Evolutionary conservation across 352 stramenopile genomes (phyloP).

Genomic region (Pythium inflatum): DNA sequence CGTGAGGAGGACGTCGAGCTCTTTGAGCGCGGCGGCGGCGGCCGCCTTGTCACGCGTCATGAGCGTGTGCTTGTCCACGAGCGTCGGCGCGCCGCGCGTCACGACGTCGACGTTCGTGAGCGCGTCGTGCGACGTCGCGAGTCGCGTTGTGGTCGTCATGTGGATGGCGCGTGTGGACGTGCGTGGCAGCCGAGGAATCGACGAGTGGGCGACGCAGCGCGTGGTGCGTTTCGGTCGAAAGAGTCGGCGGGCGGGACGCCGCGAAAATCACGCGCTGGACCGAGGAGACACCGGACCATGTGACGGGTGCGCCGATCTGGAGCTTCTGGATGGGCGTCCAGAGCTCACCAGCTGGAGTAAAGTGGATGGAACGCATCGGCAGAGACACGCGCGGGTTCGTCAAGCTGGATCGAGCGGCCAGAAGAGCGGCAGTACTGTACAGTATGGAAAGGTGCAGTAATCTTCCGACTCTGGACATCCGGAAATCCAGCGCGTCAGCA

Average conservation of each 20-base stretch:
- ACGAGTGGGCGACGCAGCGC: not conserved
- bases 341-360: not conserved
- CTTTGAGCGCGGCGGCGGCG: slow-evolving; percentile 47
- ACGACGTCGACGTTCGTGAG: slow-evolving; percentile 57
- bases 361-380: not conserved
- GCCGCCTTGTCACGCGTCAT: slow-evolving; percentile 40
- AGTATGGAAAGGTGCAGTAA: not conserved
- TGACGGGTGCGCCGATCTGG: not conserved
- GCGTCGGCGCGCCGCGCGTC: slow-evolving; percentile 11
- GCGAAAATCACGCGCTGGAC: not conserved
- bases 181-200: not conserved
- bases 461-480: slow-evolving; percentile 3
- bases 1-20: slow-evolving; percentile 71
- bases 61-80: slow-evolving; percentile 70
- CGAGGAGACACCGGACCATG: not conserved
- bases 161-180: no score
- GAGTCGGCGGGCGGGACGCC: not conserved
- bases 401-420: not conserved
- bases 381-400: not conserved
- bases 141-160: slow-evolving; percentile 18
- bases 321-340: not conserved
- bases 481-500: not conserved
- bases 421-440: not conserved
- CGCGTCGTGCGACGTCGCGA: slow-evolving; percentile 24
- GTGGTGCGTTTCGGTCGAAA: no score